These are phyloP conservation scores for Stentor coeruleus DNA, from an alignment of 73 alveolate species.

Conservation along the genomic window DNA sequence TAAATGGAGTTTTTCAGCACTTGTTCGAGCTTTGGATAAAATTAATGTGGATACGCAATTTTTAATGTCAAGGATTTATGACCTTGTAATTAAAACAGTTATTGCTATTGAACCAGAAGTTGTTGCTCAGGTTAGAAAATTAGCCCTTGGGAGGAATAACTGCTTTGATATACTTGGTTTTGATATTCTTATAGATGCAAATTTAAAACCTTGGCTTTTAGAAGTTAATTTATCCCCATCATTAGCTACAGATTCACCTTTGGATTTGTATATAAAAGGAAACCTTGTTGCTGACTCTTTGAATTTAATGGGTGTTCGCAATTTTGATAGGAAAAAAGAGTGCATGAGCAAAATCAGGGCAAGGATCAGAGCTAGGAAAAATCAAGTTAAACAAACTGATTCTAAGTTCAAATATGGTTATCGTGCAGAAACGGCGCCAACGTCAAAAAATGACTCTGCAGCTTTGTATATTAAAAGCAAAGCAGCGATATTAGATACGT, in stretches of 20 bases:
- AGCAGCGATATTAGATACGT: constrained; percentile 31
- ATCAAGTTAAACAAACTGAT: neutral
- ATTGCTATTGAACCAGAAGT: constrained; percentile 48
- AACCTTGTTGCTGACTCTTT: constrained; percentile 57
- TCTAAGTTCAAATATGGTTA: neutral
- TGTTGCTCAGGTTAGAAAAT: constrained; percentile 48
- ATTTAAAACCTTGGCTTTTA: constrained; percentile 94
- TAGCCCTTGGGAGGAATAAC: constrained; percentile 89
- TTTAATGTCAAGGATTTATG: constrained; percentile 48
- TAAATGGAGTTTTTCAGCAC: constrained; percentile 59
- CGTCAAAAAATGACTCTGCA: neutral
- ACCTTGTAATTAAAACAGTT: constrained; percentile 59
- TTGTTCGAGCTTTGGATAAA: neutral
- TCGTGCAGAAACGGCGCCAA: neutral
- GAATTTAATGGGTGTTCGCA: constrained; percentile 45
- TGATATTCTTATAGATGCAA: constrained; percentile 89
- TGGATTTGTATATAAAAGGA: constrained; percentile 61
- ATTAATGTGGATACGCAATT: constrained; percentile 44
- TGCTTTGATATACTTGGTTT: constrained; percentile 97
- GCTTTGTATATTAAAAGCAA: neutral
- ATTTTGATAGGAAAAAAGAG: constrained; percentile 17
- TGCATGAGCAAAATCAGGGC: neutral
- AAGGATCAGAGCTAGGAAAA: constrained; percentile 18
- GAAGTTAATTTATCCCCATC: constrained; percentile 97
- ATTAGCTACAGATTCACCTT: constrained; percentile 74